Percentiles rank a stretch among this genome's conserved stretches.
These are phyloP conservation scores for Magnusiomyces suaveolens DNA, from an alignment of 1,139 yeast genomes.

Conservation along the genomic window DNA sequence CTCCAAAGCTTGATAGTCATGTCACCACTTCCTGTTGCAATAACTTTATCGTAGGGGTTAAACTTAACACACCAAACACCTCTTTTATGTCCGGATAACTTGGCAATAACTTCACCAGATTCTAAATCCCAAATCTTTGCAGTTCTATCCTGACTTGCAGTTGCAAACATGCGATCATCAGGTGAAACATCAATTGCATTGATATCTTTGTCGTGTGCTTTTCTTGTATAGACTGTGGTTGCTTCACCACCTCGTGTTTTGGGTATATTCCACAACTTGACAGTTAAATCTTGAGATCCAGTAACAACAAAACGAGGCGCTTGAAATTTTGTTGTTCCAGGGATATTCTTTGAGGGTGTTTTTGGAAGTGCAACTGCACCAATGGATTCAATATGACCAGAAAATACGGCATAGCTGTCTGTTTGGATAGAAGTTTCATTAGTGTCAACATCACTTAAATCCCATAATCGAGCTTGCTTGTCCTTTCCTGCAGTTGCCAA, in stretches of 20 bases:
- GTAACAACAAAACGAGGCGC: slow-evolving; percentile 67
- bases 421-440: slow-evolving; percentile 30
- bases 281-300: slow-evolving; percentile 81
- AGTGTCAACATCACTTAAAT: slow-evolving; percentile 32
- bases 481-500: slow-evolving; percentile 92
- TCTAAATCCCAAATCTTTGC: slow-evolving; percentile 82
- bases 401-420: slow-evolving; percentile 49
- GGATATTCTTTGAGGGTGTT: slow-evolving; percentile 30
- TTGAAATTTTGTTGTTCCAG: slow-evolving; percentile 21
- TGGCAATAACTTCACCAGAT: slow-evolving; percentile 75
- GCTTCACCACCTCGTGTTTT: slow-evolving; percentile 25
- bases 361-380: slow-evolving; percentile 74
- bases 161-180: slow-evolving; percentile 76
- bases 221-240: slow-evolving; percentile 71
- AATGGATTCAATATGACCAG: slow-evolving; percentile 82
- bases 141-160: slow-evolving; percentile 92
- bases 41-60: slow-evolving; percentile 66
- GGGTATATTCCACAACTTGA: slow-evolving; percentile 74
- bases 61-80: slow-evolving; percentile 91
- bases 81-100: slow-evolving; percentile 80
- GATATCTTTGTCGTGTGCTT: slow-evolving; percentile 95
- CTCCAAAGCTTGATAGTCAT: slow-evolving; percentile 87
- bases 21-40: slow-evolving; percentile 77
- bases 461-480: slow-evolving; percentile 76
- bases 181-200: slow-evolving; percentile 83